These are phyloP conservation scores for Chytriomyces sp. DNA, from an alignment of 192 early-diverging fungal genomes.

Conservation along the genomic window DNA sequence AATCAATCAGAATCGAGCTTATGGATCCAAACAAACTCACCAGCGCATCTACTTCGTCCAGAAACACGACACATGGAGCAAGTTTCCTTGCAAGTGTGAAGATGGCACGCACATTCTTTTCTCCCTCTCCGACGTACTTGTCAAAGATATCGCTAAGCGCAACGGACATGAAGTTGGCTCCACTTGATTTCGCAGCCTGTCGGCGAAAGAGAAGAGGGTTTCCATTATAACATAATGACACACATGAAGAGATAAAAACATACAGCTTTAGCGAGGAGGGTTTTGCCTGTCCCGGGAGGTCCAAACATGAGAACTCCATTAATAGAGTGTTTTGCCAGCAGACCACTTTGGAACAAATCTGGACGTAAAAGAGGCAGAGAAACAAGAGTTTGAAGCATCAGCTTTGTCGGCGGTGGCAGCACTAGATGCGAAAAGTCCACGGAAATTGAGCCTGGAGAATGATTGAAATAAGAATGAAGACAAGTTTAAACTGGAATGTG, in stretches of 20 bases:
- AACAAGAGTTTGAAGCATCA: conserved; percentile 79
- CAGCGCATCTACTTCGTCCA: conserved; percentile 94
- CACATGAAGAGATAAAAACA: neutral
- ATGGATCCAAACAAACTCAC: conserved; percentile 72
- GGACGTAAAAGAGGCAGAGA: conserved; percentile 52
- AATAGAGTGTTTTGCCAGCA: conserved; percentile 62
- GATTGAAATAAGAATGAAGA: neutral
- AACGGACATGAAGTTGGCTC: conserved; percentile 94
- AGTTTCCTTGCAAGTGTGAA: conserved; percentile 91
- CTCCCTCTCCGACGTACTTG: conserved; percentile 96
- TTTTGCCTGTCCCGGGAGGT: conserved; percentile 53
- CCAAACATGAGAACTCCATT: conserved; percentile 64
- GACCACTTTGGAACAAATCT: conserved; percentile 51
- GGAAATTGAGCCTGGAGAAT: conserved; percentile 54
- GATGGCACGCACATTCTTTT: conserved; percentile 93
- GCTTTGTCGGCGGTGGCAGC: conserved; percentile 74
- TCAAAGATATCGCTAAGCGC: conserved; percentile 93
- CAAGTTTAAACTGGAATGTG: conserved; percentile 5
- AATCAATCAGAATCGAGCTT: conserved; percentile 52
- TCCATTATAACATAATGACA: conserved; percentile 23
- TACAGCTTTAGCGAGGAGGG: conserved; percentile 13
- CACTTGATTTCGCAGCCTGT: conserved; percentile 75
- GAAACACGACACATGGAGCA: conserved; percentile 93
- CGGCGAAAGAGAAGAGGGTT: conserved; percentile 55
- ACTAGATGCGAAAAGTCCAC: conserved; percentile 72